Base-by-base conservation (phyloP, 2,329 filamentous ascomycete species). In the Fusarium beomiforme region DNA sequence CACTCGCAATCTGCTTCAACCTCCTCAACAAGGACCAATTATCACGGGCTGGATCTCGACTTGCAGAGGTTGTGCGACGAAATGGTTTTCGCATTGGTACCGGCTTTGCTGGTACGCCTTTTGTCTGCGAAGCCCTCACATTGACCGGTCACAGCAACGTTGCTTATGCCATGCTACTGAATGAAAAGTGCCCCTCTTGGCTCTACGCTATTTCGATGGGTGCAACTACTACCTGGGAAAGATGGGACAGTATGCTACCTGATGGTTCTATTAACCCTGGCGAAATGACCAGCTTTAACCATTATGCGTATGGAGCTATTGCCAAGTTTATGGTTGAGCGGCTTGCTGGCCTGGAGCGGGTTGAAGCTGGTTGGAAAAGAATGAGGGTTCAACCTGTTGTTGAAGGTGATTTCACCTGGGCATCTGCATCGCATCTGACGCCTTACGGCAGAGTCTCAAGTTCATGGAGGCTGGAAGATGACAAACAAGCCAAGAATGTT, bases 211-310 rank as follows among this genome's bases (percentile, higher is more conserved):
- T 84, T 17, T 76, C 73, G 1, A 82, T 83, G 80, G 80, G 78
- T 4, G 81, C 79, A 0, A 84, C 83, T 1, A 83, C 81, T 0
- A 79, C 80, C 3, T 84, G 82, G 82, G 83, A 84, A 65, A 78
- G 83, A 1, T 84, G 82, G 82, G 80, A 84, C 21, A 78, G 75
- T 6, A 78, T 84, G 73, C 56, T 82, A 4, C 78, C 80, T 0
- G 76, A 83, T 19, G 81, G 81, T 1, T 74, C 67, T 0, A 77
- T 84, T 16, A 84, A 84, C 43, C 78, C 80, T 0, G 79, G 82
- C 0, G 73, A 79, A 10, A 84, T 84, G 83, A 84, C 81, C 0
- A 81, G 78, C 17, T 81, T 82, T 41, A 82, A 84, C 44, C 82
- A 84, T 56, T 84, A 84, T 31, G 81, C 83, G 0, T 79, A 83